Percentiles rank a stretch among this genome's conserved stretches.
phyloP scores from a whole-genome alignment of 2,329 filamentous ascomycete species.

The Paracoccidioides lutzii region DNA sequence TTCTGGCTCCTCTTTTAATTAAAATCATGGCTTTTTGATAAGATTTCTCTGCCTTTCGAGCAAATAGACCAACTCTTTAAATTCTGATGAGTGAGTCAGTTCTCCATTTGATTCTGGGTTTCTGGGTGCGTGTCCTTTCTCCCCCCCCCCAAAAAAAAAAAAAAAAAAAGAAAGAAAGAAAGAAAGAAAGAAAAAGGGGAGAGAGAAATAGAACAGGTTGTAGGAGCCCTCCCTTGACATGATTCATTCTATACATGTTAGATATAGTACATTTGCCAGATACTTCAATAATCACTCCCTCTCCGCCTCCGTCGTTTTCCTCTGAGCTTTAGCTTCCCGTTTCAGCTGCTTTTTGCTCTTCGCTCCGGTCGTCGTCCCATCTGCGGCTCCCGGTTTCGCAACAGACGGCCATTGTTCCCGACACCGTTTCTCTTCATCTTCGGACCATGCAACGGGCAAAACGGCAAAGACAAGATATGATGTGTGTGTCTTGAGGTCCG shows the following conservation, averaged over 20 bases:
- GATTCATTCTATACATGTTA: not conserved
- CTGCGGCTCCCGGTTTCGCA: slow-evolving; percentile 13
- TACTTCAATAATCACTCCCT: not conserved
- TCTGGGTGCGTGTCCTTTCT: too few relatives aligned
- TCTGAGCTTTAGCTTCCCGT: slow-evolving; percentile 34
- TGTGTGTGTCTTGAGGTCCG: slow-evolving; percentile 88
- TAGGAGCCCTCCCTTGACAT: too few relatives aligned
- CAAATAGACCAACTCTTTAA: too few relatives aligned
- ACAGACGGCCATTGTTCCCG: slow-evolving; percentile 49
- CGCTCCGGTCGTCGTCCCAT: slow-evolving; percentile 7
- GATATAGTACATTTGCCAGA: not conserved
- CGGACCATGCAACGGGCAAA: slow-evolving; percentile 73
- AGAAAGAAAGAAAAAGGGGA: too few relatives aligned
- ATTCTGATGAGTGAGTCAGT: too few relatives aligned
- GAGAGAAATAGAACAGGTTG: too few relatives aligned
- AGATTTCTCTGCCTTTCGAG: too few relatives aligned
- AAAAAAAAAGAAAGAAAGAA: too few relatives aligned
- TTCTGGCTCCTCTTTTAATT: not conserved
- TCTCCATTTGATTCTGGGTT: too few relatives aligned
- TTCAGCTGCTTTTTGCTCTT: slow-evolving; percentile 31
- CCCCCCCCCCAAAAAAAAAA: too few relatives aligned
- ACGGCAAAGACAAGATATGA: slow-evolving; percentile 93
- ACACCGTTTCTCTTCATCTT: slow-evolving; percentile 62
- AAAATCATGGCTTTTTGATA: too few relatives aligned
- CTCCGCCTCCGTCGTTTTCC: not conserved